Conservation (phyloP, 2,329 filamentous ascomycete genomes). For the Triangularia verruculosa region DNA sequence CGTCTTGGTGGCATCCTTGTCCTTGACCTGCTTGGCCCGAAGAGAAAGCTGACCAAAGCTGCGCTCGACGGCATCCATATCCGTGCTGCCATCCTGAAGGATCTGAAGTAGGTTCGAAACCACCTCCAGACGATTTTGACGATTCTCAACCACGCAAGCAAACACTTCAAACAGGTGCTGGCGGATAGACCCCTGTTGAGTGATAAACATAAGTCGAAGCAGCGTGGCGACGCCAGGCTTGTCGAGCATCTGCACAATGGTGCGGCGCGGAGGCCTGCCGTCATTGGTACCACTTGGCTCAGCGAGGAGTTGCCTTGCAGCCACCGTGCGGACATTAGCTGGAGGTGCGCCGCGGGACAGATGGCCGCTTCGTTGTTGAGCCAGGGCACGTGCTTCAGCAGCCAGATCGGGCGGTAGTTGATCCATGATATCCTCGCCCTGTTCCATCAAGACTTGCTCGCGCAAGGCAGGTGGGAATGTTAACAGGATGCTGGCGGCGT, state of each 20-base stretch:
- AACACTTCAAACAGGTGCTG: conserved; percentile 83
- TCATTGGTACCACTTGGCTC: conserved; percentile 35
- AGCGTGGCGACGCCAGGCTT: conserved; percentile 95
- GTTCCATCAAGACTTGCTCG: conserved; percentile 84
- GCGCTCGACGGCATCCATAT: conserved; percentile 89
- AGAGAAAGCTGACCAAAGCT: conserved; percentile 93
- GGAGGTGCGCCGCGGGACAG: conserved; percentile 27
- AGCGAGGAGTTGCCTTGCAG: conserved; percentile 24
- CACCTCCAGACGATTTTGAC: conserved; percentile 92
- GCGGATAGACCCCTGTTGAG: conserved; percentile 82
- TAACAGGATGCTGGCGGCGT: conserved; percentile 86
- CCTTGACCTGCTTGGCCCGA: conserved; percentile 76
- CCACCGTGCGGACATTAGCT: conserved; percentile 16
- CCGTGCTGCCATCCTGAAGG: conserved; percentile 89
- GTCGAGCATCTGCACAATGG: conserved; percentile 94
- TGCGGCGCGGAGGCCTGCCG: conserved; percentile 69
- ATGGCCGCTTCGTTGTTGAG: conserved; percentile 40
- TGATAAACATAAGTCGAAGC: conserved; percentile 96
- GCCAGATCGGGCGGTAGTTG: conserved; percentile 82
- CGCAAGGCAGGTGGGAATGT: conserved; percentile 83
- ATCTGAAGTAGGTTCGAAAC: conserved; percentile 90
- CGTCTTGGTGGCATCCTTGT: conserved; percentile 68
- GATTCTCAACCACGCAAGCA: conserved; percentile 89
- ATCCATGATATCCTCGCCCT: conserved; percentile 82
- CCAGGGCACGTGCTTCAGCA: conserved; percentile 75